Conservation (phyloP, 441 rosid species). For the Erodium texanum region DNA sequence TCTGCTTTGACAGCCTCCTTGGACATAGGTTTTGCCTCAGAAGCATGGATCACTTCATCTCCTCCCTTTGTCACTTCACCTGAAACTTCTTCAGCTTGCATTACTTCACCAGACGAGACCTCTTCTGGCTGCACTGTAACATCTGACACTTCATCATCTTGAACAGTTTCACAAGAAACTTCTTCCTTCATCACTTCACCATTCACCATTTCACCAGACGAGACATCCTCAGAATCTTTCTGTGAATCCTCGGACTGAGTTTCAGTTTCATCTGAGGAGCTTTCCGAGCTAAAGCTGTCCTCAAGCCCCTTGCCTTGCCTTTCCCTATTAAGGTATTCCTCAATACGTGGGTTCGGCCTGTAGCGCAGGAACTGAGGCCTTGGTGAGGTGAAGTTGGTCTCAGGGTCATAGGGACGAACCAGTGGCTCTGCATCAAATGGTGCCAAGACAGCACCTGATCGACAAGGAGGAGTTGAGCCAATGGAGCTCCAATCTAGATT, state of each 20-base stretch:
- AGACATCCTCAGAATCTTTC: conserved; percentile 45
- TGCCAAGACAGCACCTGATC: background rate
- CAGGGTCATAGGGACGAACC: conserved; percentile 65
- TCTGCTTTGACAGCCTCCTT: conserved; percentile 22
- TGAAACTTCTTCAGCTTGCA: conserved; percentile 17
- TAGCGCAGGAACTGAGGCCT: conserved; percentile 80
- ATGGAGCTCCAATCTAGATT: conserved; percentile 37
- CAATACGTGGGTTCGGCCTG: conserved; percentile 57
- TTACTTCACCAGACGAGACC: background rate
- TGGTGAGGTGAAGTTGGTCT: conserved; percentile 66
- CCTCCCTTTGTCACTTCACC: background rate
- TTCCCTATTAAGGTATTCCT: conserved; percentile 17
- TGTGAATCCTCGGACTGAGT: conserved; percentile 62
- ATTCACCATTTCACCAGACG: background rate
- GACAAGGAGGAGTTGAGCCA: conserved; percentile 21
- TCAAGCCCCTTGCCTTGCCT: conserved; percentile 34
- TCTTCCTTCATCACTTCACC: conserved; percentile 20
- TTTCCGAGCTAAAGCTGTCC: conserved; percentile 41
- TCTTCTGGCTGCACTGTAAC: no score
- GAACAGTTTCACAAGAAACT: background rate
- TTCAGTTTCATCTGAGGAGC: conserved; percentile 32
- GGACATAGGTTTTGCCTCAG: conserved; percentile 11
- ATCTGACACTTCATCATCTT: background rate
- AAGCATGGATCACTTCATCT: conserved; percentile 26
- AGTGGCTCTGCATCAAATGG: conserved; percentile 55